Base-by-base conservation (phyloP, 768 basidiomycete species). In the Leccinum olivaceopallidum region DNA sequence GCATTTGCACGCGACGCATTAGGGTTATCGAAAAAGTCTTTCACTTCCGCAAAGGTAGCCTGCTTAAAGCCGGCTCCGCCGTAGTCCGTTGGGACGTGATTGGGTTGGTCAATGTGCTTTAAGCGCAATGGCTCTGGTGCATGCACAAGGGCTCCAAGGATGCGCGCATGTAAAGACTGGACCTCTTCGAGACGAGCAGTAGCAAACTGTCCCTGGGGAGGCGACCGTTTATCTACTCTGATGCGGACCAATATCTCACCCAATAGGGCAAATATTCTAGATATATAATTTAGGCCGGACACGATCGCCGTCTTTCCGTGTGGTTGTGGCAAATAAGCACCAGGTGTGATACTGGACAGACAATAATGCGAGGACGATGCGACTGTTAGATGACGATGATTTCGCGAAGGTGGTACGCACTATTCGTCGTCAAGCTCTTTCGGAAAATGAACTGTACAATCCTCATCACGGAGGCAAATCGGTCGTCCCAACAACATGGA, bases 21-120 rank as follows among this genome's bases (percentile, higher is more conserved):
- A 13, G 94, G 94, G 67, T 95, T 92, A 64, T 94, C 88, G 71
- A 95, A 96, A 71, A 94, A 92, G 71, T 93, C 89, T 70, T 90
- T 90, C 63, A 96, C 88, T 74, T 94, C 91, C 3, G 87, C 88
- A 63, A 93, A 92, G 3, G 94, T 93, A 9, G 87, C 87, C 73
- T 92, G 88, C 34, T 87, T 80, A 78, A 92, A 94, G 12, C 85
- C 86, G 37, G 85, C 84, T 26, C 86, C 88, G 6, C 85, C 83
- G 62, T 81, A 87, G 62, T 90, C 89, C 13, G 81, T 75, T 6
- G 83, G 80, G 52, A 84, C 71, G 39, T 82, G 78, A 22, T 78
- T 70, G 59, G 82, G 82, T 30, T 76, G 71, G 61, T 79, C 80
- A 10, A 78, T 73, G 57, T 79, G 82, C 73, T 90, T 91, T 58